A percentile compares a stretch with the other conserved stretches of the same genome.
phyloP scores from a whole-genome alignment of 2,329 filamentous ascomycete genomes.

The Calonectria multiphialidica region DNA sequence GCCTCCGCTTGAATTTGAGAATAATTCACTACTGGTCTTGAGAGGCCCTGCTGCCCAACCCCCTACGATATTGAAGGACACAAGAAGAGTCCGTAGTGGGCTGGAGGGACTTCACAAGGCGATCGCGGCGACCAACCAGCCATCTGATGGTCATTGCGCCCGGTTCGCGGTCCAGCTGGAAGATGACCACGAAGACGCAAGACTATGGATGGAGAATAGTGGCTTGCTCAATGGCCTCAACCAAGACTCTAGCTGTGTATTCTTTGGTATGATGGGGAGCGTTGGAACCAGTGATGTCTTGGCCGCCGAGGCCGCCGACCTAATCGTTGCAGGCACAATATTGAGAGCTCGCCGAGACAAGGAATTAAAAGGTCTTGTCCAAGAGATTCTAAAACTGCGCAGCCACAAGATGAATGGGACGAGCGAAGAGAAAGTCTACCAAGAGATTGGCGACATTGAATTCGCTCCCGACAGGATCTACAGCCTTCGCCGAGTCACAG shows the following conservation, averaged over 20 bases:
- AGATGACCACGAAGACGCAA: neutral
- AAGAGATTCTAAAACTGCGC: neutral
- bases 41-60: neutral
- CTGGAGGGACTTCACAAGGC: neutral
- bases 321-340: neutral
- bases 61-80: neutral
- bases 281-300: neutral
- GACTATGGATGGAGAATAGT: neutral
- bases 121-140: neutral
- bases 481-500: neutral
- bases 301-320: neutral
- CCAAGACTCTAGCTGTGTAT: neutral
- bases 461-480: constrained; percentile 3
- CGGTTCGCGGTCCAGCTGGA: neutral
- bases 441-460: constrained; percentile 2
- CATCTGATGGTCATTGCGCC: neutral
- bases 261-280: constrained; percentile 1
- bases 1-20: neutral
- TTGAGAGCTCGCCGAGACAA: neutral
- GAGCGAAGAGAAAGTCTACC: neutral
- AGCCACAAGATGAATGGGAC: neutral
- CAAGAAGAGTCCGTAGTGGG: neutral
- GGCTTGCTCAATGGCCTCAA: neutral
- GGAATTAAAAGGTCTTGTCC: neutral
- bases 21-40: neutral